Percentiles rank a stretch among this genome's conserved stretches.
These are phyloP conservation scores for Suhomyces yuchorum DNA, from an alignment of 1,139 yeast species.

Conservation along the genomic window DNA sequence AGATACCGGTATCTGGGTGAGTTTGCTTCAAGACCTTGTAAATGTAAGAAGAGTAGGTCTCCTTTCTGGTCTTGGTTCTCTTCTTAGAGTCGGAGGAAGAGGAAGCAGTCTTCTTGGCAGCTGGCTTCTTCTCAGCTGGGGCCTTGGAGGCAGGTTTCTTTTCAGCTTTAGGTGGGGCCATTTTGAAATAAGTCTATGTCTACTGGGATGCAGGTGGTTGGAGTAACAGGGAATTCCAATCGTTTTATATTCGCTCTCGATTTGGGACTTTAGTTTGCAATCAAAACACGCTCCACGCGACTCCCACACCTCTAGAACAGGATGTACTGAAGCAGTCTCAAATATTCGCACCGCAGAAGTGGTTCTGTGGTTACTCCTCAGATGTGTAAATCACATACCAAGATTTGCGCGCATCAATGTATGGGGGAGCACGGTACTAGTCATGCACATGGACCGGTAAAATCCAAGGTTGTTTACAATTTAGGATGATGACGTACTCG, in stretches of 20 bases:
- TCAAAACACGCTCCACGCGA: conserved; percentile 2
- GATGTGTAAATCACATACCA: background rate
- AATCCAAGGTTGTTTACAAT: background rate
- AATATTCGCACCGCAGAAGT: background rate
- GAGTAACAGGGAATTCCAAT: background rate
- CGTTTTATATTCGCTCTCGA: conserved; percentile 4
- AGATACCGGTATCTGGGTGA: conserved; percentile 99
- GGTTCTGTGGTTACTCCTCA: background rate
- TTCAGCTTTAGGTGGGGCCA: conserved; percentile 35
- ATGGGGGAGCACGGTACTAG: background rate
- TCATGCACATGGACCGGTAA: conserved; percentile 4
- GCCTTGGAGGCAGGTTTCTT: conserved; percentile 36
- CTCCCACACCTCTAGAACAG: background rate
- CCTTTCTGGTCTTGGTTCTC: conserved; percentile 97
- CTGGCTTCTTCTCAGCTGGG: conserved; percentile 36
- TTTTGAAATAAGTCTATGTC: conserved; percentile 14
- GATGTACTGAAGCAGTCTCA: background rate
- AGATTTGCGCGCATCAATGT: background rate
- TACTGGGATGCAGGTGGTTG: conserved; percentile 1
- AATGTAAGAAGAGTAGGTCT: conserved; percentile 97
- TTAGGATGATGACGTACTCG: background rate
- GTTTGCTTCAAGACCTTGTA: conserved; percentile 98
- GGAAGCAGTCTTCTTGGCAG: conserved; percentile 34
- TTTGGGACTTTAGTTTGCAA: conserved; percentile 1
- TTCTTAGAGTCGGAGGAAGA: conserved; percentile 80